Conservation (phyloP, 2,329 filamentous ascomycete species). For the Albifimbria verrucaria region DNA sequence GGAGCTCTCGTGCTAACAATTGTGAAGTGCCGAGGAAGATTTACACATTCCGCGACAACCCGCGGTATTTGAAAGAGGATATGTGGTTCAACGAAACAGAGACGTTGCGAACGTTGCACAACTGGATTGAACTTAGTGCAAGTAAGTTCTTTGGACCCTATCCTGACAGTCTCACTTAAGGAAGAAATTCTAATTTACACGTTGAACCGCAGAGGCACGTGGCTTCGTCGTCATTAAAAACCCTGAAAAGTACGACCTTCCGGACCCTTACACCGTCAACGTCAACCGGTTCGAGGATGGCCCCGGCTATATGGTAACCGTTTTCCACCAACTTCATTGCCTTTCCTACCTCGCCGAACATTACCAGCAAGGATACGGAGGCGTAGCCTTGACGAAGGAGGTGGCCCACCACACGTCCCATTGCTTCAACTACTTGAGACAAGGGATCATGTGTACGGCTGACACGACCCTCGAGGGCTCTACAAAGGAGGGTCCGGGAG, state of each 20-base stretch:
- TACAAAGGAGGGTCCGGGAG: neutral
- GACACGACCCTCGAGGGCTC: slow-evolving; percentile 9
- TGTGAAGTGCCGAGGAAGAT: neutral
- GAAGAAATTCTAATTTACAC: too few relatives aligned
- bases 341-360: slow-evolving; percentile 9
- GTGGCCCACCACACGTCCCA: slow-evolving; percentile 27
- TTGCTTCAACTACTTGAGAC: slow-evolving; percentile 38
- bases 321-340: slow-evolving; percentile 13
- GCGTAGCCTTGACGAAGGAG: neutral
- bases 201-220: neutral
- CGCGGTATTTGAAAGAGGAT: neutral
- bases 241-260: neutral
- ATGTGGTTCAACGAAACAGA: neutral
- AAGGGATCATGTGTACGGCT: slow-evolving; percentile 35
- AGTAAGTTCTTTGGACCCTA: too few relatives aligned
- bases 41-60: neutral
- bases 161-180: too few relatives aligned
- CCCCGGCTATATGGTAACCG: slow-evolving; percentile 2
- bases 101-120: neutral
- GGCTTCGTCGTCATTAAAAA: neutral
- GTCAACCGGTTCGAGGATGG: neutral
- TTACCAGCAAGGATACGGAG: slow-evolving; percentile 1
- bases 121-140: neutral
- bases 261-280: neutral
- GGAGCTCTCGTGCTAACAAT: neutral